Evolutionary conservation across 1,139 yeast species (phyloP), one percentile per base, ranked within the genome.

Genomic region (Arxiozyma heterogenica): DNA sequence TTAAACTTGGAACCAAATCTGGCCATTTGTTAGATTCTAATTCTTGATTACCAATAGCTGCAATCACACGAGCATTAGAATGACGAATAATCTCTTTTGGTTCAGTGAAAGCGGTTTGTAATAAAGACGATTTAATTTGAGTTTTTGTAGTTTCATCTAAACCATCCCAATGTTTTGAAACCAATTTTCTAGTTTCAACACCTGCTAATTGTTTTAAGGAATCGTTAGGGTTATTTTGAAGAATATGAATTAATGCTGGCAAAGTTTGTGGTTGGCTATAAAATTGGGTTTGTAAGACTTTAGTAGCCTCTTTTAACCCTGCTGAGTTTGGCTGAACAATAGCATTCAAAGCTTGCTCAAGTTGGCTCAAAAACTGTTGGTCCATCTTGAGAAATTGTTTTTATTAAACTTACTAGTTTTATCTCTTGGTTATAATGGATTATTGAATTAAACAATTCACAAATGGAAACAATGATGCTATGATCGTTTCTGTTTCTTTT

Each of bases 101-200:
- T 68, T 83, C 86, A 52, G 77, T 75, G 71, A 90, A 83, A 47
- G 95, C 83, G 59, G 82, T 78, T 60, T 79, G 78, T 63, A 93
- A 77, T 64, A 91, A 71, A 27, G 93, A 77, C 47, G 76, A 75
- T 68, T 87, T 84, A 67, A 93, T 83, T 55, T 77, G 76, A 47
- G 78, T 74, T 71, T 83, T 82, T 55, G 80, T 67, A 9, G 76
- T 63, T 27, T 72, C 79, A 62, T 83, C 85, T 51, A 81, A 68
- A 38, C 69, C 61, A 44, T 76, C 81, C 98, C 98, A 93, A 66
- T 82, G 83, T 60, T 78, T 76, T 53, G 78, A 66, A 51, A 89
- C 82, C 67, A 86, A 80, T 72, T 94, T 93, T 73, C 96, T 83
- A 47, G 91, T 91, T 73, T 93, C 98, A 57, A 93, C 96, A 58